Percentiles rank a stretch among this genome's conserved stretches.
Conservation (phyloP, 2,329 filamentous ascomycete genomes). For the Phoma sp. region DNA sequence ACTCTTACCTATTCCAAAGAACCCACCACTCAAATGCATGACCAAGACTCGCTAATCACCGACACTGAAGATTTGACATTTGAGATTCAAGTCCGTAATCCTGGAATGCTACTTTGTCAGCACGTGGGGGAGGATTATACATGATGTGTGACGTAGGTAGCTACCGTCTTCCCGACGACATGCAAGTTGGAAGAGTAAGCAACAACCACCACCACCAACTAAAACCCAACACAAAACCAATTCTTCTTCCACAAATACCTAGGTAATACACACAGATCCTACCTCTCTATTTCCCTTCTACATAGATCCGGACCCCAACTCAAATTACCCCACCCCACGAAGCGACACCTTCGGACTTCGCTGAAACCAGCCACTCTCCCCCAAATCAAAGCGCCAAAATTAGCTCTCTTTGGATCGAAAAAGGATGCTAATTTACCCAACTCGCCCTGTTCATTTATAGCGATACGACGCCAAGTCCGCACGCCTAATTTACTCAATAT, state of each 20-base stretch:
- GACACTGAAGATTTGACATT: constrained; percentile 31
- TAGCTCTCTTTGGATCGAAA: constrained; percentile 22
- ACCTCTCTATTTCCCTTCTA: no score
- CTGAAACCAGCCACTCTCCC: constrained; percentile 8
- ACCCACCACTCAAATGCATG: constrained; percentile 3
- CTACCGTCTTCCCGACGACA: no score
- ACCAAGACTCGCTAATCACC: constrained; percentile 7
- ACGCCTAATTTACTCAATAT: constrained; percentile 7
- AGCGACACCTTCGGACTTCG: neutral
- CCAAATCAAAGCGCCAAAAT: constrained; percentile 24
- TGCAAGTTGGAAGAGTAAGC: constrained; percentile 13
- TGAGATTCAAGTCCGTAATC: neutral
- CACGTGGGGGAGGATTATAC: constrained; percentile 8
- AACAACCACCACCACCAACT: neutral
- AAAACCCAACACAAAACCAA: no score
- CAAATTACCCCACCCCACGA: neutral
- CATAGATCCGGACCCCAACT: no score
- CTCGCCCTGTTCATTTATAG: constrained; percentile 21
- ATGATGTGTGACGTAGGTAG: constrained; percentile 10
- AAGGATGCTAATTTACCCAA: constrained; percentile 35
- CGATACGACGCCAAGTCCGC: constrained; percentile 34
- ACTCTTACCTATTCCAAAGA: neutral
- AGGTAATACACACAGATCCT: no score
- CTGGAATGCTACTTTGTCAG: constrained; percentile 39
- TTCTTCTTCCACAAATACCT: no score